Conservation (phyloP, 208 protist species). For the Borovskyia barvae region DNA sequence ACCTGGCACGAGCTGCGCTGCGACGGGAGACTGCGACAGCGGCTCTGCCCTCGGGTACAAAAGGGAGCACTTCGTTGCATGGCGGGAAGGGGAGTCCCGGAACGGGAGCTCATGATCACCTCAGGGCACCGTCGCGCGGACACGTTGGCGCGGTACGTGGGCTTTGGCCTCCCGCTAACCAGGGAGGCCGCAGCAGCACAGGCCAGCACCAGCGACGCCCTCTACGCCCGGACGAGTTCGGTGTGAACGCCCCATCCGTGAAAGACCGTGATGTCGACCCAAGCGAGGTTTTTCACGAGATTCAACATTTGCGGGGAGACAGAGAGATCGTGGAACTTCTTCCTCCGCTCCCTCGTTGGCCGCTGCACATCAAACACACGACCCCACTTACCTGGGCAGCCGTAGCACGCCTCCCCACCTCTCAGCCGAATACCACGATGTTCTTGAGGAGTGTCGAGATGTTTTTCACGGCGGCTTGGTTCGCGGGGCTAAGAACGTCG, state of each 20-base stretch:
- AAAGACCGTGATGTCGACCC: not conserved
- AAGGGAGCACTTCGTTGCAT: not conserved
- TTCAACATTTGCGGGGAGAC: not conserved
- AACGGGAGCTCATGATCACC: not conserved
- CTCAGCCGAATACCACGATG: not conserved
- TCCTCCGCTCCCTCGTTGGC: not conserved
- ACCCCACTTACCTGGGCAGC: not conserved
- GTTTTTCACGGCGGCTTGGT: not conserved
- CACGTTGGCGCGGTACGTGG: not conserved
- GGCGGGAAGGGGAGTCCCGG: not conserved
- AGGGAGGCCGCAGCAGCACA: not conserved
- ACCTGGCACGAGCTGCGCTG: not conserved
- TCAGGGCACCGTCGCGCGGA: not conserved
- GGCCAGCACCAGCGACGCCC: not conserved
- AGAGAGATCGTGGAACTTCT: not conserved
- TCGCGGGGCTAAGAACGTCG: not conserved
- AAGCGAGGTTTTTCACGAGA: not conserved
- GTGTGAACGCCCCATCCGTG: not conserved
- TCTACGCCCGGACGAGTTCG: conserved; percentile 4
- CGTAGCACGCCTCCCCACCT: not conserved
- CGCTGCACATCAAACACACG: conserved; percentile 4
- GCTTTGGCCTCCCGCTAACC: conserved; percentile 4
- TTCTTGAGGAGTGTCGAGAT: not conserved
- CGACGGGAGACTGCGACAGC: not conserved
- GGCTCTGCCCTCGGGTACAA: not conserved